phyloP scores from a whole-genome alignment of 805 yeast species.

The Candida anglica region DNA sequence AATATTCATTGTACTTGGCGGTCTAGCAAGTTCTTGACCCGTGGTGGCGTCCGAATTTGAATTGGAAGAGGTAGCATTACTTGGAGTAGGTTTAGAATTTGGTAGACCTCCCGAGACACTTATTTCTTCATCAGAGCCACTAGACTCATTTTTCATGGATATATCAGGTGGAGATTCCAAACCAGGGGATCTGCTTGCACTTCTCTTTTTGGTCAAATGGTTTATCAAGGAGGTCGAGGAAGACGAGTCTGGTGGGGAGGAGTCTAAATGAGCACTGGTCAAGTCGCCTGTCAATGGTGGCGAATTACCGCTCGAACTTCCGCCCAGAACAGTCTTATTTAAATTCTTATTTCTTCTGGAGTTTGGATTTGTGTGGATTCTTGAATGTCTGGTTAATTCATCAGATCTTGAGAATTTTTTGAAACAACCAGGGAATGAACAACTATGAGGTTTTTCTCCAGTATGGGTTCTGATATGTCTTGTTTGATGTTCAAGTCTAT shows the following conservation, averaged over 20 bases:
- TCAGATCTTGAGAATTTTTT: conserved; percentile 69
- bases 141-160: neutral
- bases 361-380: conserved; percentile 71
- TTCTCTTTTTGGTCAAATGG: neutral
- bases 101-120: neutral
- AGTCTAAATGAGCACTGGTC: neutral
- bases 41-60: neutral
- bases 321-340: neutral
- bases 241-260: conserved; percentile 1
- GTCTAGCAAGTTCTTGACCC: conserved; percentile 1
- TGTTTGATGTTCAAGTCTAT: conserved; percentile 73
- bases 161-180: neutral
- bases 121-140: conserved; percentile 1
- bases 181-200: neutral
- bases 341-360: conserved; percentile 55
- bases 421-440: conserved; percentile 66
- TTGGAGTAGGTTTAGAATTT: neutral
- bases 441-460: conserved; percentile 78
- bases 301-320: neutral
- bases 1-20: conserved; percentile 30
- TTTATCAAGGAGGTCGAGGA: neutral
- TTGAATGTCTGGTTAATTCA: conserved; percentile 67
- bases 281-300: neutral
- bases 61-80: neutral
- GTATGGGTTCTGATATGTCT: conserved; percentile 78